Base-by-base conservation (phyloP, 2,329 filamentous ascomycete genomes). In the Rhexocercosporidium sp. region DNA sequence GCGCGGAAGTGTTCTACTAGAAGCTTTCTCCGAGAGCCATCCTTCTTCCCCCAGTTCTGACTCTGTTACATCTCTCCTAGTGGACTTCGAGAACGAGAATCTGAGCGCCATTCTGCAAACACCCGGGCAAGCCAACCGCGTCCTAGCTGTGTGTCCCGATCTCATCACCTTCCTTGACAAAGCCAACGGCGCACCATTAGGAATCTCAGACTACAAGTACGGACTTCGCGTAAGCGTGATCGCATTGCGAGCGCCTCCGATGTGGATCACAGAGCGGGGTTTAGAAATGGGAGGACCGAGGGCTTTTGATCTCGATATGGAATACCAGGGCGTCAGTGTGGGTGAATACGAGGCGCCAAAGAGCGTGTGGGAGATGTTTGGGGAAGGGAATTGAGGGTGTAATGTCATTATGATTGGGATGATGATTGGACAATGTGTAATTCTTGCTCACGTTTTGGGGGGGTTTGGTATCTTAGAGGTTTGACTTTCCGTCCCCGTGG, bases 181-280 rank as follows among this genome's bases (percentile, higher is more conserved):
- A 41, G 77, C 78, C 20, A 82, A 84, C 57, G 83, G 84, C 0
- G 82, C 83, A 59, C 83, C 83, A 0, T 78, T 86, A 4, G 83
- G 83, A 0, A 82, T 83, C 0, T 81, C 82, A 16, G 83, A 86
- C 27, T 75, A 85, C 34, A 78, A 84, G 11, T 87, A 86, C 63
- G 85, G 85, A 0, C 70, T 86, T 2, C 77, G 80, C 3, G 84
- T 86, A 0, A 82, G 75, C 37, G 84, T 86, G 0, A 82, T 86
- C 66, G 84, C 79, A 0, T 75, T 86, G 37, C 78, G 83, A 2
- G 81, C 82, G 1, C 82, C 84, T 66, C 82, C 83, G 0, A 70
- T 85, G 12, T 87, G 85, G 84, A 84, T 70, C 6, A 78, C 75
- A 6, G 67, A 77, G 59, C 71, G 75, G 59, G 81, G 80, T 0